phyloP scores from a whole-genome alignment of 352 stramenopile species.

The Phytopythium kandeliae region DNA sequence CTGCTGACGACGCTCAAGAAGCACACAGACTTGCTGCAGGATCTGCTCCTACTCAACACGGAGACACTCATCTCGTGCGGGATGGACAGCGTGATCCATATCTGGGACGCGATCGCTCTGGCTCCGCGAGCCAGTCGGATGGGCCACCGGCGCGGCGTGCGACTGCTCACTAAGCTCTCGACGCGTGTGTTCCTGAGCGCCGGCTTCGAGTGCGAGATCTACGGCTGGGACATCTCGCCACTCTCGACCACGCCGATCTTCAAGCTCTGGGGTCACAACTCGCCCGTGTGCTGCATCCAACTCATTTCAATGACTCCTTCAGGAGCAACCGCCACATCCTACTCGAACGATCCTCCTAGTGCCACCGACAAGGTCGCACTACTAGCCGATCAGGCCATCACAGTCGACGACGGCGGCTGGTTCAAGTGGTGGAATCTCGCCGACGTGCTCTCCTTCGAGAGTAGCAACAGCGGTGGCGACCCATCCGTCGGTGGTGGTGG shows the following conservation, averaged over 20 bases:
- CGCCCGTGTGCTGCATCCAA: constrained; percentile 63
- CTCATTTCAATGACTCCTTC: constrained; percentile 39
- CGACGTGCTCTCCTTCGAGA: constrained; percentile 58
- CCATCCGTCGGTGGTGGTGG: background rate
- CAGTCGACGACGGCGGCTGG: constrained; percentile 73
- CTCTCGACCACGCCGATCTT: constrained; percentile 61
- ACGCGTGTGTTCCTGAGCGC: constrained; percentile 66
- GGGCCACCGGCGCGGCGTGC: constrained; percentile 58
- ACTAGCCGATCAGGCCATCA: constrained; percentile 64
- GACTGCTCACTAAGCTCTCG: constrained; percentile 55
- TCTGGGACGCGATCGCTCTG: constrained; percentile 62
- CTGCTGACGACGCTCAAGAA: constrained; percentile 52
- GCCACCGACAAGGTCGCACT: constrained; percentile 17
- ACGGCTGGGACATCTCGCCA: constrained; percentile 66
- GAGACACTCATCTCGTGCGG: constrained; percentile 66
- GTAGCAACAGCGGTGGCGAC: constrained; percentile 31
- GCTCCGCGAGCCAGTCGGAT: constrained; percentile 37
- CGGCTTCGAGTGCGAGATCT: constrained; percentile 71
- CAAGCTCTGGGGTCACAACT: constrained; percentile 56
- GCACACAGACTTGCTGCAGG: constrained; percentile 67
- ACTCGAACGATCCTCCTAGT: constrained; percentile 5
- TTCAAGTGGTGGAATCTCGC: constrained; percentile 81
- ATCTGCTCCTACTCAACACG: constrained; percentile 63
- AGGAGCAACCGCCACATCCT: background rate
- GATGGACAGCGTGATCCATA: constrained; percentile 71